Percentiles rank a stretch among this genome's conserved stretches.
Evolutionary conservation across 495 filamentous ascomycete genomes (phyloP).

Genomic region (Podospora bellae-mahoneyi): DNA sequence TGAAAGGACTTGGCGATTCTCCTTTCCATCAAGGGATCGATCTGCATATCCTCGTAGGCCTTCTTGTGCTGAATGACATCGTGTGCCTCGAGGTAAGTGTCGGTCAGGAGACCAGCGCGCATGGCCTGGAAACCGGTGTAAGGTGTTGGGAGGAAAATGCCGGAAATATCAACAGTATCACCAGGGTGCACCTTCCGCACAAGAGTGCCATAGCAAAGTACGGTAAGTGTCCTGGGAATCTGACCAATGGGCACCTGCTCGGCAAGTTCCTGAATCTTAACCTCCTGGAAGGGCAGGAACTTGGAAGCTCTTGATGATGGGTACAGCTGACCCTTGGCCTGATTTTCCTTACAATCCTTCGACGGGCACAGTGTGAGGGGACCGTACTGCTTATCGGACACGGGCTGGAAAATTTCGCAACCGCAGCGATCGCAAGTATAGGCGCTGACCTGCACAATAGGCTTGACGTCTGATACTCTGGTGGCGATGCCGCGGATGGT

Average conservation of each 20-base stretch:
- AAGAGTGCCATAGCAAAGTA: constrained; percentile 83
- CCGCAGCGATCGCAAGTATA: constrained; percentile 97
- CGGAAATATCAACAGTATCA: constrained; percentile 87
- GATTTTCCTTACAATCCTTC: constrained; percentile 81
- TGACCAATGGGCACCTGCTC: constrained; percentile 98
- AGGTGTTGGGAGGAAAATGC: constrained; percentile 93
- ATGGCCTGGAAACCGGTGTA: constrained; percentile 98
- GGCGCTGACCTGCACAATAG: constrained; percentile 92
- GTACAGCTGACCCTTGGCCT: constrained; percentile 88
- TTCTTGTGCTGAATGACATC: constrained; percentile 94
- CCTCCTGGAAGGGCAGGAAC: constrained; percentile 95
- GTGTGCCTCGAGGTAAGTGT: constrained; percentile 95
- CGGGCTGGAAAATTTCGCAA: constrained; percentile 94
- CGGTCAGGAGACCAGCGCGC: constrained; percentile 87
- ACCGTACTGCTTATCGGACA: constrained; percentile 84
- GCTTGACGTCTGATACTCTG: constrained; percentile 95
- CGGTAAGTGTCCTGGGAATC: constrained; percentile 83
- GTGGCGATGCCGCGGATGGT: constrained; percentile 94
- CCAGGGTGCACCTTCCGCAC: constrained; percentile 86
- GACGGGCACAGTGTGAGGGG: constrained; percentile 84
- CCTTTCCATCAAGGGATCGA: constrained; percentile 68
- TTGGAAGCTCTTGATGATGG: constrained; percentile 92
- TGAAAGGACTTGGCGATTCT: constrained; percentile 78
- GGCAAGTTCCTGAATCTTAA: constrained; percentile 97
- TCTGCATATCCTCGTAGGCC: constrained; percentile 79